Evolutionary conservation across 441 rosid species (phyloP), one percentile per base, ranked within the genome.

Genomic region (Aleurites moluccanus): DNA sequence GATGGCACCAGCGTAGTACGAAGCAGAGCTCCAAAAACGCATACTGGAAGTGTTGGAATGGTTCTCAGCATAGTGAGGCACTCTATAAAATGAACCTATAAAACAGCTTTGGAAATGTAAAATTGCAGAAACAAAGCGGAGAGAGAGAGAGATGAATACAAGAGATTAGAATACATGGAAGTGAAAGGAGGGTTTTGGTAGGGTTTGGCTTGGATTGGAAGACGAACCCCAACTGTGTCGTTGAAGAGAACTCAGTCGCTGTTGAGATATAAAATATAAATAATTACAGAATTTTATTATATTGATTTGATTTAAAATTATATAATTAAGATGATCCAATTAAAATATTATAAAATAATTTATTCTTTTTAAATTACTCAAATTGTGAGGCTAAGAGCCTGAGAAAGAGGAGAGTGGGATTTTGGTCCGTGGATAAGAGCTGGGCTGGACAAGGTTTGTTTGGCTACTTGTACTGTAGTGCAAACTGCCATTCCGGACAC

Each of bases 161-260:
- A 70, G n/a, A 23, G 18, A 57, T 40, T n/a, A 6, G 23, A 79
- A 64, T 66, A 91, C 97, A 91, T 45, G 87, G 72, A 75, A 76
- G 68, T 47, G 76, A 80, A 67, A 80, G 62, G 79, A 86, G 77
- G 73, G 82, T 25, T 15, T 82, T 82, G 56, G 87, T 3, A 55
- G 60, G n/a, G 60, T 20, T 55, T 55, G 60, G 27, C 11, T 55
- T 55, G 9, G 60, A 55, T 18, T 55, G 60, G 27, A 55, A 2
- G 60, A 20, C 8, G 27, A 28, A 55, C 9, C 25, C 28, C 21
- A 55, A 23, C 60, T 11, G 27, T 1, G 60, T 20, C 25, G 60
- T n/a, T 55, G 60, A 21, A 55, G 60, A n/a, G 10, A 55, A 55
- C 1, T 23, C 28, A 55, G 60, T n/a, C 27, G 60, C 60, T n/a